These are phyloP conservation scores for Primulina tabacum DNA, from an alignment of 257 asterid species.

Conservation along the genomic window DNA sequence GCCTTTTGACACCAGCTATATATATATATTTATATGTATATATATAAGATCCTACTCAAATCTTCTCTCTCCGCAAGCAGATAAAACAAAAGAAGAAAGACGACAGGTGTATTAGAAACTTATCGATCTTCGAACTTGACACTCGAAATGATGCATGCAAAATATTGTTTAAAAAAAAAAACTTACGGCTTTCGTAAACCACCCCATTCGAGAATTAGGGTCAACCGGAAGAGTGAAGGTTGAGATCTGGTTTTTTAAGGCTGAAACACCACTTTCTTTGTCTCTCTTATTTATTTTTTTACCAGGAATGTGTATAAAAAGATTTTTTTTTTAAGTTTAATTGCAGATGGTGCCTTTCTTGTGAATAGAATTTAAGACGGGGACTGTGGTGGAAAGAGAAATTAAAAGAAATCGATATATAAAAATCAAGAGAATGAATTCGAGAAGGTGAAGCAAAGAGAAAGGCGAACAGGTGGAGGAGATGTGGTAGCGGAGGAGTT, in stretches of 20 bases:
- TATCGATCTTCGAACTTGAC: slow-evolving; percentile 22
- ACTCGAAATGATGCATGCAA: not conserved
- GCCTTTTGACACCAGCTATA: slow-evolving; percentile 26
- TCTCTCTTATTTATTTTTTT: not conserved
- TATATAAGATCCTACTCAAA: slow-evolving; percentile 23
- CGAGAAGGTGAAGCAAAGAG: not conserved
- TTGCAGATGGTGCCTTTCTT: slow-evolving; percentile 42
- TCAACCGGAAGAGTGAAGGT: slow-evolving; percentile 19
- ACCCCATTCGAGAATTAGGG: slow-evolving; percentile 32
- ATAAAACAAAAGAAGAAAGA: not conserved
- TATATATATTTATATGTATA: not conserved
- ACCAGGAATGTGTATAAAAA: not conserved
- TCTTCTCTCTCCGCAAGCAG: slow-evolving; percentile 11
- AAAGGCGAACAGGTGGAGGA: slow-evolving; percentile 16
- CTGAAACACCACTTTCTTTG: not conserved
- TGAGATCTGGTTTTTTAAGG: slow-evolving; percentile 41
- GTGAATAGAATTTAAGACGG: slow-evolving; percentile 73
- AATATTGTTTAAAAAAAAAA: not conserved
- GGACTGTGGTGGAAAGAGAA: slow-evolving; percentile 13
- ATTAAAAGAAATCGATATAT: slow-evolving; percentile 9
- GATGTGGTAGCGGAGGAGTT: slow-evolving; percentile 48
- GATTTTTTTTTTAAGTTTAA: slow-evolving; percentile 21
- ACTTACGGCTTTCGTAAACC: not conserved
- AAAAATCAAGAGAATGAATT: slow-evolving; percentile 3
- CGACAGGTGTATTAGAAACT: slow-evolving; percentile 12